These are phyloP conservation scores for Penicillium soppii DNA, from an alignment of 495 filamentous ascomycete species.

Conservation along the genomic window DNA sequence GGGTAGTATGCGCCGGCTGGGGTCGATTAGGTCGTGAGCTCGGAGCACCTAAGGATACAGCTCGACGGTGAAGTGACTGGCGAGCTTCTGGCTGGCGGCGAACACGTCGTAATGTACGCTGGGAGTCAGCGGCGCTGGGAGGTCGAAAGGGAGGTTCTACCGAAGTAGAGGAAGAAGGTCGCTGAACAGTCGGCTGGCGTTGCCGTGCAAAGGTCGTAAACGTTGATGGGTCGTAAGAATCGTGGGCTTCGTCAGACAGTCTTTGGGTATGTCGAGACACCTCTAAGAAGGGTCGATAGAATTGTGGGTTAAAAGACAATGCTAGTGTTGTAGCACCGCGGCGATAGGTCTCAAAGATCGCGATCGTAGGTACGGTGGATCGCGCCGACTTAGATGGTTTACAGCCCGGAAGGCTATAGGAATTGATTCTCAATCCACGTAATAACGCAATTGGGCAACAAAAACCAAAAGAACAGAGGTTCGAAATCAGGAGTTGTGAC, in stretches of 20 bases:
- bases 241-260: conserved; percentile 60
- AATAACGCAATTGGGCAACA: conserved; percentile 2
- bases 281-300: conserved; percentile 27
- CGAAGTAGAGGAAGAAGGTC: conserved; percentile 31
- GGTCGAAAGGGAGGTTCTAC: conserved; percentile 41
- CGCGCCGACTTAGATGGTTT: not conserved
- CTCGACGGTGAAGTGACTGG: conserved; percentile 35
- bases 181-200: conserved; percentile 52
- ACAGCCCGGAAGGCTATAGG: conserved; percentile 6
- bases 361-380: conserved; percentile 12
- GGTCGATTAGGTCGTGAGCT: conserved; percentile 18
- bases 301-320: conserved; percentile 35
- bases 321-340: conserved; percentile 19
- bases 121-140: conserved; percentile 51
- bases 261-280: conserved; percentile 41
- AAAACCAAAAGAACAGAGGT: too few species aligned
- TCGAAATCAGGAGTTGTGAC: conserved; percentile 2
- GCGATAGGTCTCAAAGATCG: conserved; percentile 14
- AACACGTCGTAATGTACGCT: conserved; percentile 52
- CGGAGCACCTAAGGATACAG: conserved; percentile 37
- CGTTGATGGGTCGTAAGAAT: conserved; percentile 51
- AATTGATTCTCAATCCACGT: conserved; percentile 6
- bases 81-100: conserved; percentile 28
- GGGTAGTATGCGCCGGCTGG: conserved; percentile 30
- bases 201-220: conserved; percentile 54